Conservation (phyloP, 306 rosid species). For the Rosa lucieae region DNA sequence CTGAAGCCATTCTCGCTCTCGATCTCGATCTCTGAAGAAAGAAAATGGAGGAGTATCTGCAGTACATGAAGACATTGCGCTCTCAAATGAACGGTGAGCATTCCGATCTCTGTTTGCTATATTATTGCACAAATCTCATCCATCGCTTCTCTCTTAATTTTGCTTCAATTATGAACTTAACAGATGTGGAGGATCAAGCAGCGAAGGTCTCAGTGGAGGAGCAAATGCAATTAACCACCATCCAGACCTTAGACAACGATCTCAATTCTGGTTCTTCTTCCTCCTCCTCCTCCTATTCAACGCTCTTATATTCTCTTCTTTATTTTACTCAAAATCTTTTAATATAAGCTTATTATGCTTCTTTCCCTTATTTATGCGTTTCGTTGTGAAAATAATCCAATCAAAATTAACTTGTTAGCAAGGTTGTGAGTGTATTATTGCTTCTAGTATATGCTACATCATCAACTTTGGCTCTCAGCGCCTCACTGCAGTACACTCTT, state of each 20-base stretch:
- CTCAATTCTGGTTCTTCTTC: constrained; percentile 49
- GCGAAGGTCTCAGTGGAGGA: constrained; percentile 80
- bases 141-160: neutral
- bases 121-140: neutral
- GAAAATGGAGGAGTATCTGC: constrained; percentile 85
- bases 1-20: neutral
- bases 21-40: neutral
- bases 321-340: no score
- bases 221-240: constrained; percentile 60
- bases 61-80: constrained; percentile 76
- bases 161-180: constrained; percentile 10
- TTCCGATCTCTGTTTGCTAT: constrained; percentile 1
- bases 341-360: neutral
- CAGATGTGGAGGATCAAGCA: constrained; percentile 86
- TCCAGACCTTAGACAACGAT: constrained; percentile 62
- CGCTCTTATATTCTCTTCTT: no score
- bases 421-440: no score
- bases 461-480: neutral
- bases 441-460: no score
- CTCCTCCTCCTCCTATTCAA: no score
- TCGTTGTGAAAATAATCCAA: neutral
- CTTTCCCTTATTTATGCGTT: no score
- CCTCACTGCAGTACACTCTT: neutral
- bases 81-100: constrained; percentile 77
- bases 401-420: no score